These are phyloP conservation scores for Dioszegia aurantiaca DNA, from an alignment of 768 basidiomycete species.

Conservation along the genomic window DNA sequence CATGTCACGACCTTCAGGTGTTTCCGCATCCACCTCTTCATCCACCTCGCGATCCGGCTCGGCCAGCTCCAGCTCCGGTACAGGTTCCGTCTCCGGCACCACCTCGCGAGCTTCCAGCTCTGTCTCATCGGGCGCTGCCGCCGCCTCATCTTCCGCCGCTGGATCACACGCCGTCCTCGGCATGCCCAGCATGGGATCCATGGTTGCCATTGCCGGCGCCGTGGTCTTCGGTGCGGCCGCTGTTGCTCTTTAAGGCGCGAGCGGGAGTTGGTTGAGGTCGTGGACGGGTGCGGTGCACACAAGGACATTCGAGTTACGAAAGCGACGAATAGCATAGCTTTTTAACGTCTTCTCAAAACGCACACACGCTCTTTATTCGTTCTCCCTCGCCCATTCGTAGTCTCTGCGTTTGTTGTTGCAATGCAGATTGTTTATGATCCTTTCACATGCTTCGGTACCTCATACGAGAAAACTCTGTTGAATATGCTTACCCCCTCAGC, in stretches of 20 bases:
- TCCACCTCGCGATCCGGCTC: slow-evolving; percentile 15
- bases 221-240: slow-evolving; percentile 5
- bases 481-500: too few species aligned
- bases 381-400: not conserved
- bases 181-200: slow-evolving; percentile 8
- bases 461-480: too few species aligned
- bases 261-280: not conserved
- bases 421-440: not conserved
- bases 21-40: not conserved
- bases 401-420: not conserved
- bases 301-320: slow-evolving; percentile 8
- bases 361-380: slow-evolving; percentile 10
- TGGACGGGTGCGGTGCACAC: too few species aligned
- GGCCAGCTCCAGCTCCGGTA: slow-evolving; percentile 1
- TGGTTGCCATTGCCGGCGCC: slow-evolving; percentile 12
- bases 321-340: not conserved
- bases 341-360: not conserved
- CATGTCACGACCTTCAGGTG: slow-evolving; percentile 44
- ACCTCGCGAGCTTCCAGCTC: slow-evolving; percentile 7
- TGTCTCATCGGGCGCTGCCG: slow-evolving; percentile 15
- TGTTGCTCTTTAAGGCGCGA: slow-evolving; percentile 3
- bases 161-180: slow-evolving; percentile 2
- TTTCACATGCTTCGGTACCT: too few species aligned
- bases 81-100: not conserved
- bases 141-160: not conserved